Conservation (phyloP, 306 rosid species). For the Prunus persica region DNA sequence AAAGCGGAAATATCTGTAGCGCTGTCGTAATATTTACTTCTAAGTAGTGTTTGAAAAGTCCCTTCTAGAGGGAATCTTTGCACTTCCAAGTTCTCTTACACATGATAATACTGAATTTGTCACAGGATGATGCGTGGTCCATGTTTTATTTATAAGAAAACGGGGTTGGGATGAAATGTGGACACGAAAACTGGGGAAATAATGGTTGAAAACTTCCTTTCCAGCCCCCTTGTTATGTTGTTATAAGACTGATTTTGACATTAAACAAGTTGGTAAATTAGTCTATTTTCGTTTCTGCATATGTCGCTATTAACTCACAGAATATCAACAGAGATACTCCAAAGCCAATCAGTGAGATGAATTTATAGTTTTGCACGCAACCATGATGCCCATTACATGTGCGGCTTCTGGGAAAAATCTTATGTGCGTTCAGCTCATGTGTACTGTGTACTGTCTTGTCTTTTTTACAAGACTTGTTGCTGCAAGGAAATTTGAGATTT, state of each 20-base stretch:
- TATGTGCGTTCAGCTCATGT: constrained; percentile 7
- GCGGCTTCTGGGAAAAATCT: neutral
- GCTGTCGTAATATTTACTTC: neutral
- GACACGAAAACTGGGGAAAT: constrained; percentile 24
- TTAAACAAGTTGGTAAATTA: neutral
- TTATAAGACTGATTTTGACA: constrained; percentile 17
- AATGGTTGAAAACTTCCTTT: constrained; percentile 23
- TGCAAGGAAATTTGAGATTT: neutral
- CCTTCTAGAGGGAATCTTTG: constrained; percentile 17
- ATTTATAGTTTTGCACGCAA: constrained; percentile 30
- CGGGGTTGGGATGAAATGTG: neutral
- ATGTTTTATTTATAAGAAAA: constrained; percentile 10
- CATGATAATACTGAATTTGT: constrained; percentile 18
- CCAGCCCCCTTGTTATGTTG: neutral
- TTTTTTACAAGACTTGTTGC: neutral
- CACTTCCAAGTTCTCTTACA: neutral
- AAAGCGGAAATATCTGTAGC: neutral
- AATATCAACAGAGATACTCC: neutral
- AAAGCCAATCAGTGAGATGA: constrained; percentile 10
- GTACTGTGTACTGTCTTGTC: constrained; percentile 17
- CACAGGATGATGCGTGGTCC: constrained; percentile 26
- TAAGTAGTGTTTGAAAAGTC: constrained; percentile 1
- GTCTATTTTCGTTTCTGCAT: neutral
- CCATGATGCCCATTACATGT: constrained; percentile 8
- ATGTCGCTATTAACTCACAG: constrained; percentile 11